These are phyloP conservation scores for Sporothrix globosa DNA, from an alignment of 2,329 filamentous ascomycete species.

Conservation along the genomic window DNA sequence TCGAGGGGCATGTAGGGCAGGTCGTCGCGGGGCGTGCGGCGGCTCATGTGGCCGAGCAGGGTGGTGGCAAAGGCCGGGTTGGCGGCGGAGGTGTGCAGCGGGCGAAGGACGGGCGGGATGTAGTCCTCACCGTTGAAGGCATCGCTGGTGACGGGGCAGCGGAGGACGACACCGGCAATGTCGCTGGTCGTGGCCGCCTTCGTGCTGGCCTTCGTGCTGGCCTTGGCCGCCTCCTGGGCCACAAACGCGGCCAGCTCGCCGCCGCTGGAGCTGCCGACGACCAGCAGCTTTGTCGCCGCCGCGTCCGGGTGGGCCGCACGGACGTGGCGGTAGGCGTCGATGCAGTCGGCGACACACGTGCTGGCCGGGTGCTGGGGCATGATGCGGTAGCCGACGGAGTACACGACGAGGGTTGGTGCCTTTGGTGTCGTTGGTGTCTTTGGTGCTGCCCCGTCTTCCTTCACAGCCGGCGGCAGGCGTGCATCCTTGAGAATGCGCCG, in stretches of 20 bases:
- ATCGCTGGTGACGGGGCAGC: constrained; percentile 55
- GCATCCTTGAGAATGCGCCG: constrained; percentile 46
- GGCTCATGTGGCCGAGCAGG: constrained; percentile 43
- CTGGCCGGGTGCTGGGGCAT: constrained; percentile 48
- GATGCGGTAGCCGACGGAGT: constrained; percentile 53
- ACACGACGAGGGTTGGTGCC: constrained; percentile 42
- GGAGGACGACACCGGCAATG: constrained; percentile 48
- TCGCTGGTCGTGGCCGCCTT: neutral
- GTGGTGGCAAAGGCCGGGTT: constrained; percentile 46
- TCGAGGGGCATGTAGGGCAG: constrained; percentile 50
- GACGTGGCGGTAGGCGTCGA: constrained; percentile 45
- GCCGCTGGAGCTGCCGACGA: constrained; percentile 54
- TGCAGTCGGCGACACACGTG: constrained; percentile 49
- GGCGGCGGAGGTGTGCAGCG: constrained; percentile 48
- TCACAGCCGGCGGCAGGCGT: constrained; percentile 27
- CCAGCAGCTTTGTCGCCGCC: constrained; percentile 39
- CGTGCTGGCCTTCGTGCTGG: neutral
- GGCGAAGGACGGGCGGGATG: constrained; percentile 45
- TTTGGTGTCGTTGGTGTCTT: no score
- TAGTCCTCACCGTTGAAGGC: constrained; percentile 45
- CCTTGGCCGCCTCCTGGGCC: constrained; percentile 42
- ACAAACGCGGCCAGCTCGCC: constrained; percentile 53
- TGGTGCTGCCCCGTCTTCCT: neutral
- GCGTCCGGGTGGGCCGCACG: constrained; percentile 26
- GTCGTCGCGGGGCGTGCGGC: constrained; percentile 47